Evolutionary conservation across 2,329 filamentous ascomycete genomes (phyloP).

Genomic region (Alternaria postmessia): DNA sequence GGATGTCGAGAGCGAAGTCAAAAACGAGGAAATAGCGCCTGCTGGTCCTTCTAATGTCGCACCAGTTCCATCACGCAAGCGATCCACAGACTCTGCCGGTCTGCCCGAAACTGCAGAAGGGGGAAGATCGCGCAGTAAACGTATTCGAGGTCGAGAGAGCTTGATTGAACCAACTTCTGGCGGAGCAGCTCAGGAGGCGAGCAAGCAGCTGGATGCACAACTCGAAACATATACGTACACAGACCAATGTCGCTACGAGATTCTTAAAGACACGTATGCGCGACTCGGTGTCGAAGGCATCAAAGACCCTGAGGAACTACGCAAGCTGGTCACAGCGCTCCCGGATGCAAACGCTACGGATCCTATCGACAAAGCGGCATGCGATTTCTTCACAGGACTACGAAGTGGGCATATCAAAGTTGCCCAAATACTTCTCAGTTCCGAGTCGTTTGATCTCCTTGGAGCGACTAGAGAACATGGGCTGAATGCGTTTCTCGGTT

Average conservation of each 20-base stretch:
- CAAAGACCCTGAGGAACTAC: conserved; percentile 52
- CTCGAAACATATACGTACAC: conserved; percentile 62
- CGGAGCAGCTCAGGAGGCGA: conserved; percentile 60
- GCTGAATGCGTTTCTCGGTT: conserved; percentile 64
- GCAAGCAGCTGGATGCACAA: conserved; percentile 64
- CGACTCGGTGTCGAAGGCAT: conserved; percentile 59
- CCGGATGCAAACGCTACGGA: conserved; percentile 20
- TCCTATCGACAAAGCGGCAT: conserved; percentile 46
- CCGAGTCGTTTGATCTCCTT: conserved; percentile 59
- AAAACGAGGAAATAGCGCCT: conserved; percentile 25
- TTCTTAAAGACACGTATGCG: conserved; percentile 61
- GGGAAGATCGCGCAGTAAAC: conserved; percentile 66
- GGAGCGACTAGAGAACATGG: conserved; percentile 61
- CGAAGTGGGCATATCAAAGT: conserved; percentile 49
- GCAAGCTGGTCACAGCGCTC: conserved; percentile 35
- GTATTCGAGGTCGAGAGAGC: conserved; percentile 67
- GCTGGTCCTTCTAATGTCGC: conserved; percentile 42
- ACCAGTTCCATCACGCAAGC: conserved; percentile 61
- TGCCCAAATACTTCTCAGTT: conserved; percentile 59
- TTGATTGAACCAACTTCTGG: conserved; percentile 57
- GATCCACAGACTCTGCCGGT: conserved; percentile 67
- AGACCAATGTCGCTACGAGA: conserved; percentile 66
- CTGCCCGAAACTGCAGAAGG: conserved; percentile 66
- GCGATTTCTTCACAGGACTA: conserved; percentile 53
- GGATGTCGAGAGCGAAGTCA: conserved; percentile 19